Conservation (phyloP, 768 basidiomycete species). For the Asterophora parasitica region DNA sequence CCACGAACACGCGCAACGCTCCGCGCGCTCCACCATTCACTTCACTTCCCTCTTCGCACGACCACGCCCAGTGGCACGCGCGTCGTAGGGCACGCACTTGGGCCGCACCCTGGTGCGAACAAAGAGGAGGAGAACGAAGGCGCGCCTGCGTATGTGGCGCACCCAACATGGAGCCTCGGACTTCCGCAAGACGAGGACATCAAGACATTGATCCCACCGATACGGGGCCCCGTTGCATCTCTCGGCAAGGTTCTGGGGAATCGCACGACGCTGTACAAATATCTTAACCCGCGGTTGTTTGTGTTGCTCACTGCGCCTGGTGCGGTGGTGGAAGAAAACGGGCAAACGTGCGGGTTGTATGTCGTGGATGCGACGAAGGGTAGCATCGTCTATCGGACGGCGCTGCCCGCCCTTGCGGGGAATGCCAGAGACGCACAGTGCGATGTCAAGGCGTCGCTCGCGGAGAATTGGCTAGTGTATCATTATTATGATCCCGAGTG, state of each 20-base stretch:
- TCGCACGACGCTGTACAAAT: constrained; percentile 89
- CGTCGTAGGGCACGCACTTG: constrained; percentile 23
- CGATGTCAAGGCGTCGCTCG: constrained; percentile 62
- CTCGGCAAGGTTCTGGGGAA: constrained; percentile 84
- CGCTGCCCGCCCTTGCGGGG: constrained; percentile 38
- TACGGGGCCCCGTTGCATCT: constrained; percentile 59
- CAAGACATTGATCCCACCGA: constrained; percentile 43
- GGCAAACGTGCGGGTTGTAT: constrained; percentile 57
- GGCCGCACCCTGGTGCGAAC: constrained; percentile 36
- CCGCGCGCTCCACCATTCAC: constrained; percentile 32
- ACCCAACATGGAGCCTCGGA: constrained; percentile 62
- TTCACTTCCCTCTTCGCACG: constrained; percentile 56
- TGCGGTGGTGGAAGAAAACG: constrained; percentile 6
- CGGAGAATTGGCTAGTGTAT: constrained; percentile 94
- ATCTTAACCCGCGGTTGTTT: constrained; percentile 79
- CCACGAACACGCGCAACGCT: constrained; percentile 39
- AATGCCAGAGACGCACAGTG: constrained; percentile 31
- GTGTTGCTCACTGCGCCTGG: constrained; percentile 51
- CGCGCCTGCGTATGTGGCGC: constrained; percentile 42
- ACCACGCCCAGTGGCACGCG: constrained; percentile 32
- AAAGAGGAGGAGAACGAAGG: constrained; percentile 21
- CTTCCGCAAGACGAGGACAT: constrained; percentile 56
- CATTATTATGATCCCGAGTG: constrained; percentile 69
- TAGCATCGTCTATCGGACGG: constrained; percentile 61
- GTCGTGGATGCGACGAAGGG: constrained; percentile 81